These are phyloP conservation scores for Persicaria tinctoria DNA, from an alignment of 148 eudicot species.

Conservation along the genomic window DNA sequence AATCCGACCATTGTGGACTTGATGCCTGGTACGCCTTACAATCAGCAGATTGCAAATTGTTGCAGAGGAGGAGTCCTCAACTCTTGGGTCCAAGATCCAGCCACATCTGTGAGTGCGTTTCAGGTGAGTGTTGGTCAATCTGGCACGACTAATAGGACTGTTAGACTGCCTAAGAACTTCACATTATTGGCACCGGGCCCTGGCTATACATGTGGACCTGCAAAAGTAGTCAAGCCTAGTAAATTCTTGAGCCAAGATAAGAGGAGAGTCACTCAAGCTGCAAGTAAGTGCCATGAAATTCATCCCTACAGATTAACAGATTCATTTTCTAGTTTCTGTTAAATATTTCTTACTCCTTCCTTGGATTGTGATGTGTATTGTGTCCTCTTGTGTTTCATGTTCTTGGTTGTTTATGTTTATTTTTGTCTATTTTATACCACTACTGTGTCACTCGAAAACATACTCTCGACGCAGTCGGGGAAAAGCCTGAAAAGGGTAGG, in stretches of 20 bases:
- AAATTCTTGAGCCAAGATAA: slow-evolving; percentile 30
- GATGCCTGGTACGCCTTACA: slow-evolving; percentile 53
- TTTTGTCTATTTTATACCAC: no score
- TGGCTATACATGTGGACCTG: slow-evolving; percentile 62
- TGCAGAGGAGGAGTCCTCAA: slow-evolving; percentile 58
- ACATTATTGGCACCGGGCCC: slow-evolving; percentile 62
- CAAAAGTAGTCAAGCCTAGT: slow-evolving; percentile 35
- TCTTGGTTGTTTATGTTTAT: no score
- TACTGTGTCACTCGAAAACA: no score
- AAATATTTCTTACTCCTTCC: no score
- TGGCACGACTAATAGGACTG: slow-evolving; percentile 55
- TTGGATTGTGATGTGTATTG: no score
- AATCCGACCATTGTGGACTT: slow-evolving; percentile 49
- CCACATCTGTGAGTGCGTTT: slow-evolving; percentile 35
- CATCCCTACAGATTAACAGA: background rate
- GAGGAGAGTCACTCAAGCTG: slow-evolving; percentile 56
- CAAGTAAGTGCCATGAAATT: slow-evolving; percentile 36
- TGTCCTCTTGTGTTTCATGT: no score
- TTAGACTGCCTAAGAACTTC: slow-evolving; percentile 47
- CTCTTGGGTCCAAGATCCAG: slow-evolving; percentile 56
- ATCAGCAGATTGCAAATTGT: slow-evolving; percentile 50
- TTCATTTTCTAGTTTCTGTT: no score
- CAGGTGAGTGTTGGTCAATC: slow-evolving; percentile 51
- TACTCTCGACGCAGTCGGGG: no score
- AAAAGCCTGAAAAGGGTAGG: no score